Base-by-base conservation (phyloP, 768 basidiomycete genomes). In the Tricholomella constricta region DNA sequence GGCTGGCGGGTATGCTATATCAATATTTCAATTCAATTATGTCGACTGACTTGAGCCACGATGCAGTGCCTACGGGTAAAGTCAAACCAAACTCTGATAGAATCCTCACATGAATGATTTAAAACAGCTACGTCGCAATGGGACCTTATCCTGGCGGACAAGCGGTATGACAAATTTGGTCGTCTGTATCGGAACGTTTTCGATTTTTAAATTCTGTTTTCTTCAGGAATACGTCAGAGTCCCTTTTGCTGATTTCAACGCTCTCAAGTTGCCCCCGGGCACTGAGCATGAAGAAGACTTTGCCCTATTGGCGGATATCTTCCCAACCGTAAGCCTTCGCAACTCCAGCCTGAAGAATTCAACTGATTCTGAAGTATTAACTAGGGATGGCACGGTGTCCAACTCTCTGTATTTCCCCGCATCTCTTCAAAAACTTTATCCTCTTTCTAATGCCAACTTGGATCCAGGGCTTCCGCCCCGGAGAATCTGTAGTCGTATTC, bases 191-290 rank as follows among this genome's bases (percentile, higher is more conserved):
- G 3, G n/a, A n/a, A n/a, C n/a, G n/a, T n/a, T n/a, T n/a, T 27
- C 7, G 8, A 3, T 15, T 25, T 23, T 22, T 12, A 25, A 35
- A 23, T 43, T 23, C 22, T 5, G 25, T 2, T 15, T 29, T 38
- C 20, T 46, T 43, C 26, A 79, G 78, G 78, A 83, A 76, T 82
- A 77, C 58, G 72, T 83, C 37, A 72, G 77, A 11, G 80, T 82
- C 6, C 81, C 80, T 0, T 83, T 77, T 61, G 81, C 80, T 6
- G 81, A 83, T 56, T 82, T 79, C 68, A 81, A 81, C 54, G 79
- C 78, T 2, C 64, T 83, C 17, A 72, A 72, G 34, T 72, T 83
- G 0, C 81, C 81, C 5, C 67, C 77, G 7, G 81, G 81, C 4
- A 78, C 61, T n/a, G 78, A 78, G 56, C 69, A 79, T 55, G 81